Percentiles rank a stretch among this genome's conserved stretches.
phyloP scores from a whole-genome alignment of 2,329 filamentous ascomycete species.

The Akanthomyces muscarius region DNA sequence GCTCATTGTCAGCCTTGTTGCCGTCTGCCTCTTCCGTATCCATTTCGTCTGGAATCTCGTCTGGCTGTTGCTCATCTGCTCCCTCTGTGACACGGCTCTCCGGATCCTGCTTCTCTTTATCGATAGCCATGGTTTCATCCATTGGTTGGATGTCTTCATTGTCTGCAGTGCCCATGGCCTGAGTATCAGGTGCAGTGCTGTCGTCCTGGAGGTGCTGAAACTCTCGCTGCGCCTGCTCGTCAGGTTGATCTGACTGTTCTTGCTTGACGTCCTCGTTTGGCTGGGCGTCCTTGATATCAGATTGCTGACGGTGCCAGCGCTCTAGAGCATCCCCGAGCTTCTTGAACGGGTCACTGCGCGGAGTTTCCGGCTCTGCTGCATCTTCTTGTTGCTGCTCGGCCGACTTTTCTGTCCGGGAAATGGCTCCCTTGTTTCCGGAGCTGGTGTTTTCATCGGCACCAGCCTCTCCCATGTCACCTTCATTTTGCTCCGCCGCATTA shows the following conservation, averaged over 20 bases:
- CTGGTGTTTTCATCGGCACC: conserved; percentile 60
- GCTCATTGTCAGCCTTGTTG: conserved; percentile 37
- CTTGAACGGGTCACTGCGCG: conserved; percentile 71
- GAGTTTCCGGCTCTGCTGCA: conserved; percentile 39
- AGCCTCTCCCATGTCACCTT: conserved; percentile 62
- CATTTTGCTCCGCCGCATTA: conserved; percentile 60
- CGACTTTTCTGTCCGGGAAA: conserved; percentile 46
- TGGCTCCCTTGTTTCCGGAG: conserved; percentile 58
- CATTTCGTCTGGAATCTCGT: conserved; percentile 42
- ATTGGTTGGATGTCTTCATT: conserved; percentile 83
- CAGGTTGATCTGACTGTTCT: conserved; percentile 44
- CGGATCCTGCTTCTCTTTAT: conserved; percentile 58
- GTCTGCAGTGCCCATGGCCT: conserved; percentile 83
- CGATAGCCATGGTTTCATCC: conserved; percentile 84
- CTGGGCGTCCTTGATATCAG: conserved; percentile 64
- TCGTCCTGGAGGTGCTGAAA: conserved; percentile 92
- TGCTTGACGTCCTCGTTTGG: conserved; percentile 46
- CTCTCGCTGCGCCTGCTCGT: conserved; percentile 74
- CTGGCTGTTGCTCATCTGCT: conserved; percentile 40
- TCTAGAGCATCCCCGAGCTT: conserved; percentile 91
- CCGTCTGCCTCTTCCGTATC: conserved; percentile 33
- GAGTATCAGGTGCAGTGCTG: conserved; percentile 74
- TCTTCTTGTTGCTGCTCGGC: conserved; percentile 42
- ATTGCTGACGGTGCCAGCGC: conserved; percentile 84
- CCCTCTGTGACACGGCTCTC: conserved; percentile 50